Base-by-base conservation (phyloP, 106 monocot species). In the Triglochin maritima region DNA sequence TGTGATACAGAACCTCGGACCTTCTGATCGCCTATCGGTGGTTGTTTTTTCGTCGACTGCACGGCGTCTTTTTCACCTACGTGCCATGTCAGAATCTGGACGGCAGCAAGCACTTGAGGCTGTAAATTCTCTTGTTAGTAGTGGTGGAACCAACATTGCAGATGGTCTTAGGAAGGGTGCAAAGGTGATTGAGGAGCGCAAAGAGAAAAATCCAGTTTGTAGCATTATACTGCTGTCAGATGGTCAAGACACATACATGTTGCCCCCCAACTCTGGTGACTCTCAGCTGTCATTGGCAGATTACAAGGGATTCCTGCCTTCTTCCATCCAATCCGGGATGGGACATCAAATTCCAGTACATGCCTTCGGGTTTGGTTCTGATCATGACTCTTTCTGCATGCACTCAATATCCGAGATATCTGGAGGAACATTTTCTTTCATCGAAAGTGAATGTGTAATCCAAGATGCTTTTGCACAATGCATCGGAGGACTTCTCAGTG, bases 401-500 rank as follows among this genome's bases (percentile, higher is more conserved):
- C 94, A 95, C 60, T 82, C 87, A 0, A 89, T 95, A 49, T 80
- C 90, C 12, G 87, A 95, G 68, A 72, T 59, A 50, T 87, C 90
- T n/a, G 81, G 90, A 16, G 94, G 94, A 12, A 95, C 94, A 2
- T 95, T 94, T 62, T 94, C 93, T 46, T 94, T 94, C 58, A 94
- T 94, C 9, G 93, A 94, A 69, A 69, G 81, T 42, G 93, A 94
- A 68, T 62, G 73, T 67, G 84, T 69, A 12, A 86, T 94, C 15
- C 93, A 94, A 69, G 89, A 89, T 70, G 89, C 93, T 0, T 89
- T 94, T 75, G 93, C 93, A 6, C 93, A 86, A 59, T 94, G 94
- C 82, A 90, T 95, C n/a, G 94, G 94, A n/a, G 94, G 94, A 64
- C 81, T 95, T 12, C 83, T 95, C 3, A 95, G 94, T 49, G 87